These are phyloP conservation scores for Domatiomyces catenatus DNA, from an alignment of 2,329 filamentous ascomycete species.

Conservation along the genomic window DNA sequence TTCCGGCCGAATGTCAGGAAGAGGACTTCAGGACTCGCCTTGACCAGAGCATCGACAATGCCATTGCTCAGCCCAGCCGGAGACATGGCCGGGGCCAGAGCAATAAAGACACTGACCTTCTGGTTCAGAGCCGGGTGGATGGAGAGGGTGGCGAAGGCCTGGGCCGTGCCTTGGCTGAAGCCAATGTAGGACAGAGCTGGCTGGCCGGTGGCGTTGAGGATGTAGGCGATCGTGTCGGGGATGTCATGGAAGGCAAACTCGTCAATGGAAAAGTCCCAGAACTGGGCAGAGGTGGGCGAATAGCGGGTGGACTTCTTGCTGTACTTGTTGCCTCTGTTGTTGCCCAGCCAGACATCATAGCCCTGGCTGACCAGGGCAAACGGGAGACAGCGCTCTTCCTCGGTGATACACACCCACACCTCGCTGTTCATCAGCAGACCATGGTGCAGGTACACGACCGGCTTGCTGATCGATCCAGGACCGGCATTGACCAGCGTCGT, in stretches of 20 bases:
- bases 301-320: slow-evolving; percentile 78
- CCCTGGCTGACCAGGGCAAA: slow-evolving; percentile 80
- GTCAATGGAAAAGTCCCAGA: slow-evolving; percentile 98
- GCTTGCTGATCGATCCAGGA: slow-evolving; percentile 54
- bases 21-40: slow-evolving; percentile 79
- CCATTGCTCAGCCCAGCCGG: slow-evolving; percentile 80
- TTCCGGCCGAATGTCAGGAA: slow-evolving; percentile 86
- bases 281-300: slow-evolving; percentile 58
- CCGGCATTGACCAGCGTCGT: slow-evolving; percentile 61
- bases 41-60: slow-evolving; percentile 82
- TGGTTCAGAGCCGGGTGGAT: slow-evolving; percentile 86
- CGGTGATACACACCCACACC: slow-evolving; percentile 89
- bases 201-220: slow-evolving; percentile 68
- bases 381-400: slow-evolving; percentile 69
- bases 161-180: slow-evolving; percentile 92
- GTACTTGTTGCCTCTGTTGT: slow-evolving; percentile 98
- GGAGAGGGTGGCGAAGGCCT: slow-evolving; percentile 84
- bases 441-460: slow-evolving; percentile 86
- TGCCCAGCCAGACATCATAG: slow-evolving; percentile 95
- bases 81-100: slow-evolving; percentile 89
- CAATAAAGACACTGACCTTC: slow-evolving; percentile 91
- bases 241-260: slow-evolving; percentile 98
- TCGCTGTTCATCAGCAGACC: slow-evolving; percentile 97
- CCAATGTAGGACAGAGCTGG: slow-evolving; percentile 85
- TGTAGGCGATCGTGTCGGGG: slow-evolving; percentile 83